Conservation (phyloP, 139 green algal species). For the Axilococcus clingmanii region DNA sequence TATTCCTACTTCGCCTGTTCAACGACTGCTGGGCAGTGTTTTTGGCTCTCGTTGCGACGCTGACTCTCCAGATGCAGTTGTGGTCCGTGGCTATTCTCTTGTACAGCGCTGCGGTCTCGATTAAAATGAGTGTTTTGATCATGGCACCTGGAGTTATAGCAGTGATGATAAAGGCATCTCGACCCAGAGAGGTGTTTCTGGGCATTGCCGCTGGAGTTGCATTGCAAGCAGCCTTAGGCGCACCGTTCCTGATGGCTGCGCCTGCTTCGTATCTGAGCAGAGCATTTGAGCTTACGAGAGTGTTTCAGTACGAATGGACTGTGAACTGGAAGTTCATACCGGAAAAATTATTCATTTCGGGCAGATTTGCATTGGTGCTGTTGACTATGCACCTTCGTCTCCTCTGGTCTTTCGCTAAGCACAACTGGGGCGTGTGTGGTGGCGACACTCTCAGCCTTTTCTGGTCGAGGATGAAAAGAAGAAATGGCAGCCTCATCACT, state of each 20-base stretch:
- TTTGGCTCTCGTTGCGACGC: conserved; percentile 38
- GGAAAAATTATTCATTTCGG: conserved; percentile 51
- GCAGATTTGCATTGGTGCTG: conserved; percentile 37
- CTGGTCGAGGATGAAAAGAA: background rate
- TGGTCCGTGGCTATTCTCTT: conserved; percentile 21
- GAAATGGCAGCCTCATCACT: background rate
- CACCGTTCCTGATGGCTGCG: conserved; percentile 49
- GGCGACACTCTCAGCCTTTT: background rate
- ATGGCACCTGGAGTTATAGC: conserved; percentile 59
- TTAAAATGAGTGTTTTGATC: conserved; percentile 88
- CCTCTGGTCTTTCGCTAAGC: conserved; percentile 44
- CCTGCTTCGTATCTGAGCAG: conserved; percentile 41
- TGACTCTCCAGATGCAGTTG: conserved; percentile 20
- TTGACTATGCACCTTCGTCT: conserved; percentile 44
- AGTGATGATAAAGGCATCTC: conserved; percentile 43
- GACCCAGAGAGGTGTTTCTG: background rate
- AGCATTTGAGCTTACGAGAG: conserved; percentile 65
- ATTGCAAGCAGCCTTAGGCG: conserved; percentile 45
- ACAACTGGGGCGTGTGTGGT: conserved; percentile 27
- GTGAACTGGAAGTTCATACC: conserved; percentile 82
- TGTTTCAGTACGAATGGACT: conserved; percentile 69
- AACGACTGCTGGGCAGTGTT: conserved; percentile 75
- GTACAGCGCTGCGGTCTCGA: conserved; percentile 55
- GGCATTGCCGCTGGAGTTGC: conserved; percentile 15
- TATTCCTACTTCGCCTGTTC: conserved; percentile 80